Conservation (phyloP, 176 grass and related monocot species). For the Carex myosuroides region DNA sequence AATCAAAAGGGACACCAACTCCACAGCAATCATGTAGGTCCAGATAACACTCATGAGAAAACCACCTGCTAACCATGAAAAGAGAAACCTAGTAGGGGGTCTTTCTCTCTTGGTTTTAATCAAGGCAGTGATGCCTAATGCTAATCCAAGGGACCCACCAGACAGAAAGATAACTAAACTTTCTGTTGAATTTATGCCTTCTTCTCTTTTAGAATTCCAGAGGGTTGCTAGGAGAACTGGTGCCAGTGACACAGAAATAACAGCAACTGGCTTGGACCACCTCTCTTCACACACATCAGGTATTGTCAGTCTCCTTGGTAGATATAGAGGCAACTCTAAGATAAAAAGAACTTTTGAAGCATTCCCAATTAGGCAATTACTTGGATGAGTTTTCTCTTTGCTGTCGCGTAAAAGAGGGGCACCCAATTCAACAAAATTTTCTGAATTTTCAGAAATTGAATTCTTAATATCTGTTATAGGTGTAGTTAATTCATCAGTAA, state of each 20-base stretch:
- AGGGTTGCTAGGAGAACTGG: constrained; percentile 37
- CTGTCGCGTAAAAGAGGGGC: constrained; percentile 20
- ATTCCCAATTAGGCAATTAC: not conserved
- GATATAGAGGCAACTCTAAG: constrained; percentile 36
- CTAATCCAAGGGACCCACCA: constrained; percentile 10
- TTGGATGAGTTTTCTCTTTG: not conserved
- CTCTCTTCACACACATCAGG: constrained; percentile 51
- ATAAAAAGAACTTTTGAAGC: not conserved
- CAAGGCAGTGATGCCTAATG: constrained; percentile 24
- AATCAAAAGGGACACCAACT: constrained; percentile 47
- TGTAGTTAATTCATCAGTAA: not conserved
- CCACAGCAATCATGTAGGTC: constrained; percentile 46
- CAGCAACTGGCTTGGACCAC: constrained; percentile 54
- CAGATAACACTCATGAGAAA: constrained; percentile 66
- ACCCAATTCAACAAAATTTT: constrained; percentile 5
- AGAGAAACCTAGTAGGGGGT: constrained; percentile 26
- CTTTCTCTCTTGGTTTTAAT: constrained; percentile 26
- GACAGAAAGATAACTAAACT: constrained; percentile 4
- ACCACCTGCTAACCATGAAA: constrained; percentile 45
- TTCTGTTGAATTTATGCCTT: not conserved
- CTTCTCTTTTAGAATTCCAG: constrained; percentile 30
- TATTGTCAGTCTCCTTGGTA: constrained; percentile 57
- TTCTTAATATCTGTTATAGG: constrained; percentile 3
- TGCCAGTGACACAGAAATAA: constrained; percentile 38
- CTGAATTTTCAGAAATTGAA: not conserved